A percentile compares a stretch with the other conserved stretches of the same genome.
Evolutionary conservation across 2,329 filamentous ascomycete species (phyloP).

Genomic region (Sarocladiaceae sp.): DNA sequence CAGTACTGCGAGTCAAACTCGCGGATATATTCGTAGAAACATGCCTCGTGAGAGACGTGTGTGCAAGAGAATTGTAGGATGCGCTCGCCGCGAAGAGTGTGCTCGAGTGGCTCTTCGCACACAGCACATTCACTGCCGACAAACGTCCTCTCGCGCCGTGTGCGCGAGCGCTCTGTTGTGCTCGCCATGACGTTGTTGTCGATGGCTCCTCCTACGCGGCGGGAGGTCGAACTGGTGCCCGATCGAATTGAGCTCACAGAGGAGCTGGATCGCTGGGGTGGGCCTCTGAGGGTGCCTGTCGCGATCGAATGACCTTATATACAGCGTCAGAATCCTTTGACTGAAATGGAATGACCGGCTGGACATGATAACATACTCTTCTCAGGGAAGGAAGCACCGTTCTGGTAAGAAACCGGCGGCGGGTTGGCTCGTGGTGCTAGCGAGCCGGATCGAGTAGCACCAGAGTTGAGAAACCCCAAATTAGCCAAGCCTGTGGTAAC

Average conservation of each 20-base stretch:
- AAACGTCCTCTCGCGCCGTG: constrained; percentile 86
- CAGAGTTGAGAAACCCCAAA: constrained; percentile 22
- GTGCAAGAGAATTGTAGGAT: constrained; percentile 93
- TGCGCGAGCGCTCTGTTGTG: constrained; percentile 64
- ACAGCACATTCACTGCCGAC: constrained; percentile 92
- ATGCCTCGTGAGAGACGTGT: constrained; percentile 97
- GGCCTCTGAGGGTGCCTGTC: constrained; percentile 19
- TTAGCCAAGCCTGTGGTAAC: background rate
- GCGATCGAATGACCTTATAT: constrained; percentile 21
- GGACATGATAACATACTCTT: constrained; percentile 27
- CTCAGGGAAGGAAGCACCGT: constrained; percentile 30
- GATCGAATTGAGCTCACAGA: constrained; percentile 28
- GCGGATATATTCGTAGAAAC: constrained; percentile 97
- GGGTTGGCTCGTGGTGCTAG: constrained; percentile 21
- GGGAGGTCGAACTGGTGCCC: constrained; percentile 22
- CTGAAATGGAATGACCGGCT: background rate
- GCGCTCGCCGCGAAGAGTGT: constrained; percentile 87
- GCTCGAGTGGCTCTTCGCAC: constrained; percentile 93
- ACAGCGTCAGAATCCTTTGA: constrained; percentile 1
- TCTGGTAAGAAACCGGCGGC: constrained; percentile 19
- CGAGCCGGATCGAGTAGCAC: constrained; percentile 16
- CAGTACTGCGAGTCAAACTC: constrained; percentile 93
- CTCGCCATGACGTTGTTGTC: constrained; percentile 39
- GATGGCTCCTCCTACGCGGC: constrained; percentile 27
- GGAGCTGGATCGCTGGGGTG: constrained; percentile 23